Conservation (phyloP, 768 basidiomycete genomes). For the Lepiota venenata region DNA sequence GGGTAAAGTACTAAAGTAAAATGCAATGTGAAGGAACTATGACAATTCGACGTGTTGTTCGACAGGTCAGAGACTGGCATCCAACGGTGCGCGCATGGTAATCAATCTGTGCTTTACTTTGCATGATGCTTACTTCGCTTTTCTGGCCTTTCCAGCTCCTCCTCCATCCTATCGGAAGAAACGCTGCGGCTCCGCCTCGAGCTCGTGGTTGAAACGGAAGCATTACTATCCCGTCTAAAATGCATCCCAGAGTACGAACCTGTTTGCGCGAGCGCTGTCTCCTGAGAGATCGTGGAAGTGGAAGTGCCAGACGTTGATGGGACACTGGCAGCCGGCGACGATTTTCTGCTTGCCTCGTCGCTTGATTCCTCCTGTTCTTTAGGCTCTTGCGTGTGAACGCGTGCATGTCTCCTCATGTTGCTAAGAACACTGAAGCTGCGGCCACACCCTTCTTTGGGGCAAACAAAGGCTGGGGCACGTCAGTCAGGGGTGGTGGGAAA, state of each 20-base stretch:
- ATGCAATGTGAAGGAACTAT: conserved; percentile 5
- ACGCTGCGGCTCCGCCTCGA: conserved; percentile 37
- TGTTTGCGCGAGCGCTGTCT: conserved; percentile 11
- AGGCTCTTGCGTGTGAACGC: conserved; percentile 49
- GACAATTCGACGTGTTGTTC: neutral
- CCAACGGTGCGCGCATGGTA: neutral
- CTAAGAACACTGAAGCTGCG: conserved; percentile 84
- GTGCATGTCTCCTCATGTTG: conserved; percentile 85
- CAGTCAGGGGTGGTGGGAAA: conserved; percentile 4
- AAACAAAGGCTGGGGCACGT: conserved; percentile 57
- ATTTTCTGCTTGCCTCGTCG: conserved; percentile 41
- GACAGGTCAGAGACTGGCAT: too few relatives aligned
- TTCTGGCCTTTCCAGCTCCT: conserved; percentile 25
- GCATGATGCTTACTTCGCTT: conserved; percentile 26
- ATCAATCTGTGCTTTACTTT: neutral
- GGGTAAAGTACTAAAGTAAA: neutral
- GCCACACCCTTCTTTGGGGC: conserved; percentile 71
- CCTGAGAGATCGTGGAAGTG: neutral
- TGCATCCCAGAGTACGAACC: conserved; percentile 18
- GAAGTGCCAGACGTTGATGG: conserved; percentile 4
- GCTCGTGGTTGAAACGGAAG: conserved; percentile 37
- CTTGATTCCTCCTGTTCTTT: conserved; percentile 36
- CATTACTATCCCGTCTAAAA: conserved; percentile 34
- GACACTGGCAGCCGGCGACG: conserved; percentile 4
- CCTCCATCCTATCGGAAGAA: conserved; percentile 27